These are phyloP conservation scores for Umbelopsis isabellina DNA, from an alignment of 192 early-diverging fungal genomes.

Conservation along the genomic window DNA sequence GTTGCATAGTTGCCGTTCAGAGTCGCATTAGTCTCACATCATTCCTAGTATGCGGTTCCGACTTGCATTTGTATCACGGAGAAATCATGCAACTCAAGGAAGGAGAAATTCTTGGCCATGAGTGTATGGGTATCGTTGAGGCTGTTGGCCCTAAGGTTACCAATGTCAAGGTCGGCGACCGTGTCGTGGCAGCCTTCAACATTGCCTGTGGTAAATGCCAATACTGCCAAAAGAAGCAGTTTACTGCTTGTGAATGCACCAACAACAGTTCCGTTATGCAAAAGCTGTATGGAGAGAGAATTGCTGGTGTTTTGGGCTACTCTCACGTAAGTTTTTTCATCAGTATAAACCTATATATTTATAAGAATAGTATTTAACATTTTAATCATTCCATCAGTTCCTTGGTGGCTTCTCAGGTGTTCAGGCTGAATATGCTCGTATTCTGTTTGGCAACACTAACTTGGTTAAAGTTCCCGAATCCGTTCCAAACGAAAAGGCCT, in stretches of 20 bases:
- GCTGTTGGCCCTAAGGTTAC: slow-evolving; percentile 45
- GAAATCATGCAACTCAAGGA: slow-evolving; percentile 46
- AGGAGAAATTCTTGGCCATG: slow-evolving; percentile 59
- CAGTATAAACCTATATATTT: too few relatives aligned
- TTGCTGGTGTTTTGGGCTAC: slow-evolving; percentile 53
- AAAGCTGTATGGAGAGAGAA: slow-evolving; percentile 50
- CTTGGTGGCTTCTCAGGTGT: slow-evolving; percentile 46
- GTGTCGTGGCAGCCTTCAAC: slow-evolving; percentile 47
- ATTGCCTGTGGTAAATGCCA: slow-evolving; percentile 59
- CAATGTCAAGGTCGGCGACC: slow-evolving; percentile 48
- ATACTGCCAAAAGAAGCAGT: slow-evolving; percentile 50
- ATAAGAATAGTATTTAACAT: too few relatives aligned
- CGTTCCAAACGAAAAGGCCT: slow-evolving; percentile 51
- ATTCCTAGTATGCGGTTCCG: slow-evolving; percentile 54
- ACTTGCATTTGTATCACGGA: slow-evolving; percentile 51
- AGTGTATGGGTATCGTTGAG: slow-evolving; percentile 52
- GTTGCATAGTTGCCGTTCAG: not conserved
- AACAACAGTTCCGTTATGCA: slow-evolving; percentile 54
- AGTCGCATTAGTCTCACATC: not conserved
- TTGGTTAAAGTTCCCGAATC: slow-evolving; percentile 44
- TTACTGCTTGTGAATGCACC: slow-evolving; percentile 54
- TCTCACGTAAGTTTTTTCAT: slow-evolving; percentile 39
- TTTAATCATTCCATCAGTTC: slow-evolving; percentile 25
- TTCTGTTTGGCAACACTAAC: slow-evolving; percentile 60
- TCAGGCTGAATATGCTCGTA: slow-evolving; percentile 55